These are phyloP conservation scores for Aeschynomene evenia DNA, from an alignment of 306 rosid genomes.

Conservation along the genomic window DNA sequence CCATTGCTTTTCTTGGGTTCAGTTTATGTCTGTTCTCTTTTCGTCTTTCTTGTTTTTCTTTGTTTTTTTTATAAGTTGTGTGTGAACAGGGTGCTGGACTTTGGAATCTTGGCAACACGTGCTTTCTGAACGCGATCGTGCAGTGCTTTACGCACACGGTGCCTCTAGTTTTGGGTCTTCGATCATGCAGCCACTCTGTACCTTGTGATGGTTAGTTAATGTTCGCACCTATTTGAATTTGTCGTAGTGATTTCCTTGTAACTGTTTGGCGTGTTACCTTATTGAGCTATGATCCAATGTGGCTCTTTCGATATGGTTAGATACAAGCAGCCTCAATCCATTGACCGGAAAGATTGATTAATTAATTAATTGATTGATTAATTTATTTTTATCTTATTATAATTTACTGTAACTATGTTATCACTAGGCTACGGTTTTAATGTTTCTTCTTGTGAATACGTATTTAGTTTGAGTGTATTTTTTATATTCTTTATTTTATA, in stretches of 20 bases:
- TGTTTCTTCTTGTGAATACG: neutral
- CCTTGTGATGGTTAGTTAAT: conserved; percentile 48
- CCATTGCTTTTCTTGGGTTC: neutral
- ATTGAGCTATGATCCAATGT: neutral
- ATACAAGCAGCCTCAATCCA: neutral
- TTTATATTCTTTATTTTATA: neutral
- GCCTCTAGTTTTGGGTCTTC: conserved; percentile 66
- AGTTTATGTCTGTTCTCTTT: neutral
- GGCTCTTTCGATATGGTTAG: neutral
- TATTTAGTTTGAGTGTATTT: neutral
- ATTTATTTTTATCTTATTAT: neutral
- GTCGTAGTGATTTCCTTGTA: neutral
- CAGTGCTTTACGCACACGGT: conserved; percentile 94
- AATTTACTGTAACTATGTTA: neutral
- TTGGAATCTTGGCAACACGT: conserved; percentile 76
- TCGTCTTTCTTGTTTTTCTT: neutral
- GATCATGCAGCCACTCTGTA: conserved; percentile 38
- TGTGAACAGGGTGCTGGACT: conserved; percentile 82
- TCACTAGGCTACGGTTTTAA: neutral
- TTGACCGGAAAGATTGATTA: neutral
- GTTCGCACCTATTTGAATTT: neutral
- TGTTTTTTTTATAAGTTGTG: neutral
- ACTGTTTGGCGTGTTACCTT: neutral
- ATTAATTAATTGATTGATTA: too few relatives aligned
- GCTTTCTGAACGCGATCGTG: conserved; percentile 75